Percentiles rank a stretch among this genome's conserved stretches.
These are phyloP conservation scores for Mortierella alpina DNA, from an alignment of 192 early-diverging fungal genomes.

Conservation along the genomic window DNA sequence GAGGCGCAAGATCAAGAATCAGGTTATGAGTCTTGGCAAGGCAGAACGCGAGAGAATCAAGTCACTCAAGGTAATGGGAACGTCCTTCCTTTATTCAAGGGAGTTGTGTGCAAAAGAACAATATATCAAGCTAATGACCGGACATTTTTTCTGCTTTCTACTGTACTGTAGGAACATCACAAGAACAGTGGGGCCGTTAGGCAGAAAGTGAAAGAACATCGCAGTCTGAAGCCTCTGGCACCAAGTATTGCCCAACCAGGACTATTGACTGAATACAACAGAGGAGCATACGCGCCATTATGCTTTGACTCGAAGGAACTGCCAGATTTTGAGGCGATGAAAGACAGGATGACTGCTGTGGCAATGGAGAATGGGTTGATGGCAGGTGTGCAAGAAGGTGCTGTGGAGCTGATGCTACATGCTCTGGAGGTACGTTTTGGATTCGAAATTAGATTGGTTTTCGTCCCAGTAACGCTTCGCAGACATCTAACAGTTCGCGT, in stretches of 20 bases:
- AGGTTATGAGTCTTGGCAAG: conserved; percentile 76
- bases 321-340: conserved; percentile 71
- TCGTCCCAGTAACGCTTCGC: background rate
- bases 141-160: background rate
- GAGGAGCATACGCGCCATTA: conserved; percentile 74
- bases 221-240: conserved; percentile 35
- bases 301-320: conserved; percentile 74
- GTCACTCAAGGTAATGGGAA: conserved; percentile 62
- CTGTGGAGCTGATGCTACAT: conserved; percentile 72
- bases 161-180: conserved; percentile 19
- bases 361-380: conserved; percentile 75
- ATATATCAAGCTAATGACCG: background rate
- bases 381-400: conserved; percentile 70
- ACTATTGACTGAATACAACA: conserved; percentile 64
- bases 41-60: conserved; percentile 75
- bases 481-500: background rate
- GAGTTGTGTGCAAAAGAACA: no score
- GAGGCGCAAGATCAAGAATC: conserved; percentile 74
- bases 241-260: conserved; percentile 26
- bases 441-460: background rate
- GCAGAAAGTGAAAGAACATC: conserved; percentile 40
- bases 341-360: conserved; percentile 74
- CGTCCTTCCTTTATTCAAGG: background rate
- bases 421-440: conserved; percentile 65
- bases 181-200: conserved; percentile 9